phyloP scores from a whole-genome alignment of 2,329 filamentous ascomycete genomes.

The Aspergillus awamori region DNA sequence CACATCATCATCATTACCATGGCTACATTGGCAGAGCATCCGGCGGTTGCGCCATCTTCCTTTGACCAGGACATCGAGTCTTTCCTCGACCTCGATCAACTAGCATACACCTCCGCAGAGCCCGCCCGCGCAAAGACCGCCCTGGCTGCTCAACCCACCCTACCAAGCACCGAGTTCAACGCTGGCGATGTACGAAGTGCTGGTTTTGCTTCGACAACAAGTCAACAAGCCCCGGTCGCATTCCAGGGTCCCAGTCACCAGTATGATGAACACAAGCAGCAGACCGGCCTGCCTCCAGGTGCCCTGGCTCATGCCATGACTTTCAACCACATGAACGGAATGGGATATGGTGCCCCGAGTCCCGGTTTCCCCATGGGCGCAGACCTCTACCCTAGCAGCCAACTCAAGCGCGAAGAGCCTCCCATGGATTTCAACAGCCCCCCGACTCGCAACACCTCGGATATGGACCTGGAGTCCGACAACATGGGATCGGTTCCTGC shows the following conservation, averaged over 20 bases:
- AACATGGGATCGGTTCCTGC: slow-evolving; percentile 61
- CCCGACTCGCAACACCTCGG: slow-evolving; percentile 58
- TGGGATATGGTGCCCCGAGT: slow-evolving; percentile 41
- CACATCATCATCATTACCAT: slow-evolving; percentile 23
- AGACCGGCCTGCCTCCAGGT: slow-evolving; percentile 87
- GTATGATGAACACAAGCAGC: slow-evolving; percentile 93
- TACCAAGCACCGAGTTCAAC: slow-evolving; percentile 40
- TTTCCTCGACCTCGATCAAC: slow-evolving; percentile 51
- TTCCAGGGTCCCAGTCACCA: slow-evolving; percentile 86
- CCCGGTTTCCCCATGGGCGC: slow-evolving; percentile 56
- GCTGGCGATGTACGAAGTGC: slow-evolving; percentile 35
- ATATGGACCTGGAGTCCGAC: slow-evolving; percentile 71
- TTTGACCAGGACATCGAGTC: slow-evolving; percentile 52
- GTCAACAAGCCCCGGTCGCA: slow-evolving; percentile 53
- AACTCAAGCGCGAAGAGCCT: slow-evolving; percentile 40
- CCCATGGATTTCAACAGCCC: slow-evolving; percentile 71
- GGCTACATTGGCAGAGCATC: slow-evolving; percentile 42
- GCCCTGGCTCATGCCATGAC: slow-evolving; percentile 79
- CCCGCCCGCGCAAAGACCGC: slow-evolving; percentile 40
- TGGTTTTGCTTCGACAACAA: slow-evolving; percentile 37
- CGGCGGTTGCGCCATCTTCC: slow-evolving; percentile 30
- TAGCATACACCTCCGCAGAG: slow-evolving; percentile 44
- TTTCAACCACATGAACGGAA: slow-evolving; percentile 64
- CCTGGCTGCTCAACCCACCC: slow-evolving; percentile 40
- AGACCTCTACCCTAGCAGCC: slow-evolving; percentile 60